Evolutionary conservation across 2,329 filamentous ascomycete species (phyloP).

Genomic region (Verticillium zaregamsianum): DNA sequence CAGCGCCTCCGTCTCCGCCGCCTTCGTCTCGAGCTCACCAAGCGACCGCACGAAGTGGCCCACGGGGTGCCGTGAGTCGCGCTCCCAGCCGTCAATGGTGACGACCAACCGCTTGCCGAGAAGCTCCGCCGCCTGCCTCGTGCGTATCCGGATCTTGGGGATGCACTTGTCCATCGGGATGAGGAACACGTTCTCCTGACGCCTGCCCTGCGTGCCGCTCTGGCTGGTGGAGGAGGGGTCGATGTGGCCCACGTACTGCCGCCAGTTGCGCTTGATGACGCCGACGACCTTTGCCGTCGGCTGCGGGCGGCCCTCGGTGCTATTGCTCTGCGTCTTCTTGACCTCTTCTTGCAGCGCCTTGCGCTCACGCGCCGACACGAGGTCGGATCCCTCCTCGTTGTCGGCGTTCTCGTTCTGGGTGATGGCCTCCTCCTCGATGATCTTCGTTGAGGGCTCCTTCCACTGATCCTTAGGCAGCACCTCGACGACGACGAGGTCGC

Average conservation of each 20-base stretch:
- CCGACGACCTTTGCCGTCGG: constrained; percentile 92
- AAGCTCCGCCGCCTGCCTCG: constrained; percentile 82
- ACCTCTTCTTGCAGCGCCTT: constrained; percentile 88
- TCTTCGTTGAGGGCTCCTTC: constrained; percentile 93
- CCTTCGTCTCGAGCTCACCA: constrained; percentile 92
- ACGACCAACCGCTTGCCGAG: constrained; percentile 88
- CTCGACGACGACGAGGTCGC: constrained; percentile 90
- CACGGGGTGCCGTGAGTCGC: constrained; percentile 85
- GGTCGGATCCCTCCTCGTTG: constrained; percentile 63
- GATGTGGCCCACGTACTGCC: constrained; percentile 95
- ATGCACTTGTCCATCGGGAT: constrained; percentile 98
- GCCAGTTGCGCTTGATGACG: constrained; percentile 92
- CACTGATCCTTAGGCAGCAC: constrained; percentile 91
- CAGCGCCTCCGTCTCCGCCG: constrained; percentile 93
- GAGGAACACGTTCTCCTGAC: constrained; percentile 89
- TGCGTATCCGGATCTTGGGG: constrained; percentile 91
- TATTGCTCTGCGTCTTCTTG: constrained; percentile 75
- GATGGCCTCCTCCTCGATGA: constrained; percentile 88
- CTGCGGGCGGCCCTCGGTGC: constrained; percentile 72
- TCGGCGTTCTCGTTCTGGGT: constrained; percentile 95
- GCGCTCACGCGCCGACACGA: constrained; percentile 86
- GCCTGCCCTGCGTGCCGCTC: constrained; percentile 69
- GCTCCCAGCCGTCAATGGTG: constrained; percentile 92
- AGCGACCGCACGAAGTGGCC: constrained; percentile 93
- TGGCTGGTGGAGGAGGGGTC: constrained; percentile 80